Evolutionary conservation across 495 filamentous ascomycete species (phyloP).

Genomic region (Daldinia childiae): DNA sequence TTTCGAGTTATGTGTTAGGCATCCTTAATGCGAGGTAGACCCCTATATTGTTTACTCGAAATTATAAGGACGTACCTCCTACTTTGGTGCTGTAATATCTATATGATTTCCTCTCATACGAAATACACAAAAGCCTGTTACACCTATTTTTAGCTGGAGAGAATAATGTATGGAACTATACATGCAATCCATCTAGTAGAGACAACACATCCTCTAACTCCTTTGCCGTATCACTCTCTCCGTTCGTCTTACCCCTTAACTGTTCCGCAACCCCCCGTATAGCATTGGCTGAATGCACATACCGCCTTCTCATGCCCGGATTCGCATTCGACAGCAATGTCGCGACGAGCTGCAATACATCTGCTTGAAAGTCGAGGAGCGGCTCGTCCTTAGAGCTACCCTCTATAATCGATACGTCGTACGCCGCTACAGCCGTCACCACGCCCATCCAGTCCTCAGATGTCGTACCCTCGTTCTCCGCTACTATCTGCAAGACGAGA

Average conservation of each 20-base stretch:
- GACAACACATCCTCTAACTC: constrained; percentile 43
- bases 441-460: constrained; percentile 61
- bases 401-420: constrained; percentile 42
- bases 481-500: constrained; percentile 58
- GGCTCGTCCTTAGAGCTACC: neutral
- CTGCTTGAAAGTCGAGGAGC: constrained; percentile 59
- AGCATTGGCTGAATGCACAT: constrained; percentile 52
- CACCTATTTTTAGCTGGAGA: neutral
- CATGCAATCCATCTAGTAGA: constrained; percentile 20
- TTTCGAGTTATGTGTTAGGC: neutral
- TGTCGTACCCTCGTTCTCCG: constrained; percentile 52
- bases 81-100: neutral
- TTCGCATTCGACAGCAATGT: constrained; percentile 58
- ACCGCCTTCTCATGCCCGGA: constrained; percentile 56
- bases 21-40: neutral
- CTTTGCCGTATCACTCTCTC: constrained; percentile 30
- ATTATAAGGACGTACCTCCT: too few species aligned
- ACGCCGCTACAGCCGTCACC: constrained; percentile 52
- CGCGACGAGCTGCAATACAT: constrained; percentile 60
- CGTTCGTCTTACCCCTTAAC: constrained; percentile 42
- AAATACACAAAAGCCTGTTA: too few species aligned
- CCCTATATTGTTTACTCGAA: too few species aligned
- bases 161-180: too few species aligned
- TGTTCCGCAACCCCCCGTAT: constrained; percentile 52
- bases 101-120: neutral